These are phyloP conservation scores for Agaricus subrufescens DNA, from an alignment of 768 basidiomycete species.

Conservation along the genomic window DNA sequence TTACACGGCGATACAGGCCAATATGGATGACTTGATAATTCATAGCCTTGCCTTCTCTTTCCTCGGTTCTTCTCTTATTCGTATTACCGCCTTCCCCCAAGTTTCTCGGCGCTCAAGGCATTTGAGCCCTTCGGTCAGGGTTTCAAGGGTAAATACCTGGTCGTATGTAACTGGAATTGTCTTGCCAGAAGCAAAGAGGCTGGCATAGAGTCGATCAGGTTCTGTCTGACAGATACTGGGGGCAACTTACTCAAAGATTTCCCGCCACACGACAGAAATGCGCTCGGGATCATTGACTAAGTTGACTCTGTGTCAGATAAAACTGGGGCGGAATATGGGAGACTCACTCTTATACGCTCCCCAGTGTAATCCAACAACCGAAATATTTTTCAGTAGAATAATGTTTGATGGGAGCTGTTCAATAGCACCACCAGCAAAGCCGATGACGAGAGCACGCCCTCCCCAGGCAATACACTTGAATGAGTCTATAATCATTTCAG, in stretches of 20 bases:
- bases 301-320: not conserved
- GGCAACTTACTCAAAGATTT: slow-evolving; percentile 52
- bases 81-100: slow-evolving; percentile 87
- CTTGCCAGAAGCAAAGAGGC: slow-evolving; percentile 63
- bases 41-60: slow-evolving; percentile 38
- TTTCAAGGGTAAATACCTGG: slow-evolving; percentile 64
- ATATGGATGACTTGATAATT: not conserved
- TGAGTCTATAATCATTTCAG: slow-evolving; percentile 44
- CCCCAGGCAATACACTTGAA: slow-evolving; percentile 95
- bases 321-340: not conserved
- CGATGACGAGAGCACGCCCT: slow-evolving; percentile 88
- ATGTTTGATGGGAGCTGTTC: slow-evolving; percentile 87
- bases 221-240: not conserved
- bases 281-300: slow-evolving; percentile 63
- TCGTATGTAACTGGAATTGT: slow-evolving; percentile 69
- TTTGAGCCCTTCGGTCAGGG: slow-evolving; percentile 58
- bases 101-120: slow-evolving; percentile 82
- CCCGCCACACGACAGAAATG: slow-evolving; percentile 67
- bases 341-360: slow-evolving; percentile 69
- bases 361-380: slow-evolving; percentile 84
- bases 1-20: too few species aligned
- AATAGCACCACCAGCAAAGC: slow-evolving; percentile 82
- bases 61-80: slow-evolving; percentile 46
- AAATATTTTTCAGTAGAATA: slow-evolving; percentile 81
- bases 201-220: slow-evolving; percentile 19